Evolutionary conservation across 495 filamentous ascomycete genomes (phyloP).

Genomic region (Xylaria longipes): DNA sequence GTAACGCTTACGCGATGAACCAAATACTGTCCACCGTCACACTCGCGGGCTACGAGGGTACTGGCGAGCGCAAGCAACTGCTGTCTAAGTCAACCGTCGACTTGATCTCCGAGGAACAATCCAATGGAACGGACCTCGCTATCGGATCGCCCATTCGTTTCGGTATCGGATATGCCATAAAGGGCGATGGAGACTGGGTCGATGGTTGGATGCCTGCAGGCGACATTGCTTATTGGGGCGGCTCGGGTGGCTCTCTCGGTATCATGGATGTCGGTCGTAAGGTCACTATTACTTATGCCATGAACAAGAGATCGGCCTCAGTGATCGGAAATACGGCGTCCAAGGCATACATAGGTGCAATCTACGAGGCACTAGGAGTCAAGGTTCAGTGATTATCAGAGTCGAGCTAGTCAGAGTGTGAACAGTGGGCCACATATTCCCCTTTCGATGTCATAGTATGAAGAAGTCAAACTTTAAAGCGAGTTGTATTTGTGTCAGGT

Average conservation of each 20-base stretch:
- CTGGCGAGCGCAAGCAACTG: constrained; percentile 7
- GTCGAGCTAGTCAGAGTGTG: not conserved
- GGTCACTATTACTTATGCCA: constrained; percentile 52
- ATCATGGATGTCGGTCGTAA: constrained; percentile 51
- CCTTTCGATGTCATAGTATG: not conserved
- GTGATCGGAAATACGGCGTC: constrained; percentile 36
- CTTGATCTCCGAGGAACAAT: constrained; percentile 48
- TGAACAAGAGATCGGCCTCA: constrained; percentile 50
- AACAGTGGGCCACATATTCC: not conserved
- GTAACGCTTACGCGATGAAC: constrained; percentile 26
- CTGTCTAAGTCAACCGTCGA: constrained; percentile 44
- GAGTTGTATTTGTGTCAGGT: not conserved
- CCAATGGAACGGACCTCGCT: constrained; percentile 44
- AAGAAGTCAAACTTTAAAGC: not conserved
- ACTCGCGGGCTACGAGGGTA: constrained; percentile 21
- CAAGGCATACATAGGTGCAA: constrained; percentile 42
- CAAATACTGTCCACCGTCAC: constrained; percentile 24
- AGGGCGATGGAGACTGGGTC: constrained; percentile 26
- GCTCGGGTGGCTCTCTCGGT: constrained; percentile 51
- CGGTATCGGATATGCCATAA: constrained; percentile 48
- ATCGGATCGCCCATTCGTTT: constrained; percentile 36
- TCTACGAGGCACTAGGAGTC: constrained; percentile 43
- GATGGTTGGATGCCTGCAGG: constrained; percentile 38
- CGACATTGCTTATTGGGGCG: constrained; percentile 50
- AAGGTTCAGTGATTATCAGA: not conserved